Base-by-base conservation (phyloP, 108 stramenopile genomes). In the Fistulifera pelliculosa region DNA sequence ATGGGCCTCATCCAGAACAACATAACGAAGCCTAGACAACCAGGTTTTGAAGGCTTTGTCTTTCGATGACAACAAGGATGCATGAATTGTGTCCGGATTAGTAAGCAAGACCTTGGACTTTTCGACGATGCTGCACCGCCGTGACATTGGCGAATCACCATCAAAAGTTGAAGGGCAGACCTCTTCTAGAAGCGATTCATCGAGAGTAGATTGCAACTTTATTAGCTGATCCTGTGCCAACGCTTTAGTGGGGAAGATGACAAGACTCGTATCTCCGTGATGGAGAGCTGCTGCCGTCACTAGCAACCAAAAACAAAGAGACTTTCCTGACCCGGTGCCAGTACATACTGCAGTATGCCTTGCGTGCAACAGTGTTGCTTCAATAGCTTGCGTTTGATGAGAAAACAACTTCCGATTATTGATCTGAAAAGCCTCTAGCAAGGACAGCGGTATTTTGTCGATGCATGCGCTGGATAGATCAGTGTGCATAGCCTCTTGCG, bases 51-150 rank as follows among this genome's bases (percentile, higher is more conserved):
- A 76, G 44, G 70, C 66, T 1, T 54, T 48, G 18, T 83, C 75
- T 87, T 95, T 94, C 13, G 77, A 58, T n/a, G 96, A 95, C 15
- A 99, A 55, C 16, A 99, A 73, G 7, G 94, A 72, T 12, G 87
- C 86, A 66, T 99, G 98, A 14, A 99, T 56, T 27, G 96, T 99
- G 65, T 99, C 98, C 1, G 98, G 98, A 67, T 99, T 99, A 11
- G 94, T 96, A 42, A 99, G 66, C 23, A 99, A 68, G 25, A 99
- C 75, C 57, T 96, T 81, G 23, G 78, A 76, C 18, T 65, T 38
- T 27, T 73, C 62, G 14, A 68, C 66, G 47, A 94, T 78, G 0
- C 59, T 56, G 24, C 62, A 67, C 15, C 97, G 80, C 47, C 87
- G 70, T 19, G 66, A 55, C 45, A 74, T 84, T 39, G 85, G 67